These are phyloP conservation scores for Puccinia triticina DNA, from an alignment of 1,284 basidiomycete species.

Conservation along the genomic window DNA sequence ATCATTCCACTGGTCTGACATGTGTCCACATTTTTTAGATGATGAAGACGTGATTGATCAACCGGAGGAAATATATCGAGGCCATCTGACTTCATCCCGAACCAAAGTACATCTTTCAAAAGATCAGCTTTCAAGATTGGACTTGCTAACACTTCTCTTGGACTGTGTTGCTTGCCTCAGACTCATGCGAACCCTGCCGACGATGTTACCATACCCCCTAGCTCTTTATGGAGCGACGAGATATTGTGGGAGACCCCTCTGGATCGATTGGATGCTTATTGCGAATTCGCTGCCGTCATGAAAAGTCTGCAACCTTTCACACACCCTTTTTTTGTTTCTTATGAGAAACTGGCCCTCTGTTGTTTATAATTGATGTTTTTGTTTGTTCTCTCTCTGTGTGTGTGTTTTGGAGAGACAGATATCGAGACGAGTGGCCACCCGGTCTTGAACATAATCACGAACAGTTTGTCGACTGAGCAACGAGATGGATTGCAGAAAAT, in stretches of 20 bases:
- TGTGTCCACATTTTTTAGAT: constrained; percentile 18
- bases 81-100: constrained; percentile 5
- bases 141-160: background rate
- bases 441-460: constrained; percentile 31
- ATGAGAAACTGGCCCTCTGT: too few species aligned
- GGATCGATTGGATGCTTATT: constrained; percentile 57
- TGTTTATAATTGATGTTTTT: background rate
- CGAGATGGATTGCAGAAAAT: constrained; percentile 16
- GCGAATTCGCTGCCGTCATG: constrained; percentile 55
- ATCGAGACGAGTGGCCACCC: constrained; percentile 37
- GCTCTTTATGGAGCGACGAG: constrained; percentile 56
- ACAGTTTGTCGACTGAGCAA: constrained; percentile 4
- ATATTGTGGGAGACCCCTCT: constrained; percentile 58
- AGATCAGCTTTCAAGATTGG: background rate
- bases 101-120: background rate
- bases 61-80: background rate
- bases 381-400: background rate
- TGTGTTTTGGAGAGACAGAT: background rate
- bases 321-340: background rate
- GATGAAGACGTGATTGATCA: constrained; percentile 44
- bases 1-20: background rate
- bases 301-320: constrained; percentile 35
- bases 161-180: background rate
- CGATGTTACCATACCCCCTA: constrained; percentile 19
- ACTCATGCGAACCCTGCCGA: constrained; percentile 20